A percentile compares a stretch with the other conserved stretches of the same genome.
phyloP scores from a whole-genome alignment of 1,139 yeast genomes.

The Geotrichum australiense region DNA sequence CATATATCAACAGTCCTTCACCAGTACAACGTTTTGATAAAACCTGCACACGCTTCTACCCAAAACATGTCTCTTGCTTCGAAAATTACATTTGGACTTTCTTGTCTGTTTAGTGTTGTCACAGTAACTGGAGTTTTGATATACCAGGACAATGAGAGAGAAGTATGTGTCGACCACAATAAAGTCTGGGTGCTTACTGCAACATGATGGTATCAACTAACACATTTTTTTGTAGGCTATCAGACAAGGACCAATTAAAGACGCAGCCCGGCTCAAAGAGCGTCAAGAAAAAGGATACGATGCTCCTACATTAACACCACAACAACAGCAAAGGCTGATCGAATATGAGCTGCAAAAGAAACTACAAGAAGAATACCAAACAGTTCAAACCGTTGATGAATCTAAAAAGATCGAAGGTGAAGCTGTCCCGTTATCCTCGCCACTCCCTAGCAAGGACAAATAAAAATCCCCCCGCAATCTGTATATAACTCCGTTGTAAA shows the following conservation, averaged over 20 bases:
- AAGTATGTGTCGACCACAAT: conserved; percentile 25
- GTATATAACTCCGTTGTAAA: neutral
- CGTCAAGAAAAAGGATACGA: conserved; percentile 40
- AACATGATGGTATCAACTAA: too few relatives aligned
- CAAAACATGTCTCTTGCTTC: conserved; percentile 60
- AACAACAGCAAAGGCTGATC: conserved; percentile 49
- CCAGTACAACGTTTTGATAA: too few relatives aligned
- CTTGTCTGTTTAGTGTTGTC: conserved; percentile 50
- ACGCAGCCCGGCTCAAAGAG: conserved; percentile 53
- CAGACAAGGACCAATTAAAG: conserved; percentile 75
- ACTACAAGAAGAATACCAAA: conserved; percentile 54
- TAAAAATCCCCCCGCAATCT: neutral
- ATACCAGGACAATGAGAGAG: conserved; percentile 60
- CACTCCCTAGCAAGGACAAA: neutral
- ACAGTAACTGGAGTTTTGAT: conserved; percentile 62
- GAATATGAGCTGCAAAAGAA: conserved; percentile 74
- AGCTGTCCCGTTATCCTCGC: conserved; percentile 10
- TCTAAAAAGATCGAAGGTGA: conserved; percentile 9
- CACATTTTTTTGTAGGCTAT: conserved; percentile 37
- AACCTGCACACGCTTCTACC: too few relatives aligned
- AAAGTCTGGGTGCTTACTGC: too few relatives aligned
- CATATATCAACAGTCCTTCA: too few relatives aligned
- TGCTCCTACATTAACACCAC: conserved; percentile 29
- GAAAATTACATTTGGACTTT: conserved; percentile 56
- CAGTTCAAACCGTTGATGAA: conserved; percentile 53